Conservation (phyloP, 495 filamentous ascomycete genomes). For the Talaromyces borbonicus region DNA sequence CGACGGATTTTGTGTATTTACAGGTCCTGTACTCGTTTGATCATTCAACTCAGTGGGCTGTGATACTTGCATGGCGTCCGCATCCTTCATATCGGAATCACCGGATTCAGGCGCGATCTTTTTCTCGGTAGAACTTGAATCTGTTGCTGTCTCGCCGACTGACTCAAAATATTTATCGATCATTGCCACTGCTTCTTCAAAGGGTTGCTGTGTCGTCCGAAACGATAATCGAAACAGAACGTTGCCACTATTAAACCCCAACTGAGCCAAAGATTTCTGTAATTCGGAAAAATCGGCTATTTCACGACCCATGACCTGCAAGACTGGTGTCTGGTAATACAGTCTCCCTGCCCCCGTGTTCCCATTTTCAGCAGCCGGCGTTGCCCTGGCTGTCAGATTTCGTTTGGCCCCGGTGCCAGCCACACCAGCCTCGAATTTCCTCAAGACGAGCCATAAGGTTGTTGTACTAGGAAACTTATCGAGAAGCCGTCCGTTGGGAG, state of each 20-base stretch:
- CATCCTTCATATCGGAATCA: background rate
- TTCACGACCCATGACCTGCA: constrained; percentile 71
- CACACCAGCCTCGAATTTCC: constrained; percentile 71
- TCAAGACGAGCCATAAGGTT: constrained; percentile 75
- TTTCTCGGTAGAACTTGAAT: background rate
- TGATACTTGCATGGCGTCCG: constrained; percentile 8
- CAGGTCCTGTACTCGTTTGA: constrained; percentile 9
- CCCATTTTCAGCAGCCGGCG: constrained; percentile 45
- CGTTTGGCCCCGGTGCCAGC: constrained; percentile 42
- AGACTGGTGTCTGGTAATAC: constrained; percentile 76
- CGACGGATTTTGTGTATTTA: constrained; percentile 6
- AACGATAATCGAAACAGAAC: constrained; percentile 70
- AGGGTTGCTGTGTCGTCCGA: constrained; percentile 59
- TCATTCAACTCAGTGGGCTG: constrained; percentile 13
- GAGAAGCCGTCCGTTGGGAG: constrained; percentile 51
- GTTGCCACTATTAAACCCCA: constrained; percentile 77
- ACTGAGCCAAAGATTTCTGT: constrained; percentile 76
- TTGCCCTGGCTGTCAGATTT: constrained; percentile 74
- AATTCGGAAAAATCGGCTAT: constrained; percentile 66
- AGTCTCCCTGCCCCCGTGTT: constrained; percentile 58
- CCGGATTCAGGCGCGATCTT: background rate
- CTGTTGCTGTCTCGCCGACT: constrained; percentile 22
- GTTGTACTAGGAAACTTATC: constrained; percentile 80
- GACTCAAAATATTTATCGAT: constrained; percentile 62
- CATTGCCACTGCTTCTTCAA: constrained; percentile 76